Evolutionary conservation across 306 rosid genomes (phyloP).

Genomic region (Cucurbita pepo): DNA sequence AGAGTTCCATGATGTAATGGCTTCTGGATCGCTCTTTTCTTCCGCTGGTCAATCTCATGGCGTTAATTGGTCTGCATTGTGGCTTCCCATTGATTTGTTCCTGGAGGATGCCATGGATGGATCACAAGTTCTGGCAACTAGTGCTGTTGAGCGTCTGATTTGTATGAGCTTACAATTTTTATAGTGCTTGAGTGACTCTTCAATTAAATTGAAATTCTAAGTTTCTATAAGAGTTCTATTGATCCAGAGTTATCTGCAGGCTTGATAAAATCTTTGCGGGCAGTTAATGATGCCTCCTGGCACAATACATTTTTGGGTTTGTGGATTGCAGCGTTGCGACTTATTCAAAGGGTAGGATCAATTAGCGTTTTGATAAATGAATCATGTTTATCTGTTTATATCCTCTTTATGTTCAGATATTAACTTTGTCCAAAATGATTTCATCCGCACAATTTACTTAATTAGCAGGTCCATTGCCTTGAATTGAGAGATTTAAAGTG

Average conservation of each 20-base stretch:
- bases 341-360: constrained; percentile 76
- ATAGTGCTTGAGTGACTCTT: constrained; percentile 1
- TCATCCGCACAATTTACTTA: neutral
- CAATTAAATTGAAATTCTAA: neutral
- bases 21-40: constrained; percentile 33
- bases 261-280: constrained; percentile 63
- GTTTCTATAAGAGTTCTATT: constrained; percentile 8
- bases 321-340: constrained; percentile 81
- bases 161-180: constrained; percentile 24
- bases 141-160: constrained; percentile 59
- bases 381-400: neutral
- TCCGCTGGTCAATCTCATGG: constrained; percentile 43
- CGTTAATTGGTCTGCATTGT: constrained; percentile 45
- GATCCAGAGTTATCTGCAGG: constrained; percentile 41
- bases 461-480: neutral
- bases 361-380: neutral
- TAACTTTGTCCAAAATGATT: neutral
- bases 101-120: constrained; percentile 84
- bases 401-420: neutral
- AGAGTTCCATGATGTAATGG: constrained; percentile 35
- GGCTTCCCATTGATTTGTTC: constrained; percentile 90
- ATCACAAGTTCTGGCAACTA: constrained; percentile 36
- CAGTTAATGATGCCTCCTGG: constrained; percentile 58
- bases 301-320: constrained; percentile 69
- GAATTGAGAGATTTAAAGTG: neutral